Base-by-base conservation (phyloP, 352 stramenopile genomes). In the Phytopythium montanum region DNA sequence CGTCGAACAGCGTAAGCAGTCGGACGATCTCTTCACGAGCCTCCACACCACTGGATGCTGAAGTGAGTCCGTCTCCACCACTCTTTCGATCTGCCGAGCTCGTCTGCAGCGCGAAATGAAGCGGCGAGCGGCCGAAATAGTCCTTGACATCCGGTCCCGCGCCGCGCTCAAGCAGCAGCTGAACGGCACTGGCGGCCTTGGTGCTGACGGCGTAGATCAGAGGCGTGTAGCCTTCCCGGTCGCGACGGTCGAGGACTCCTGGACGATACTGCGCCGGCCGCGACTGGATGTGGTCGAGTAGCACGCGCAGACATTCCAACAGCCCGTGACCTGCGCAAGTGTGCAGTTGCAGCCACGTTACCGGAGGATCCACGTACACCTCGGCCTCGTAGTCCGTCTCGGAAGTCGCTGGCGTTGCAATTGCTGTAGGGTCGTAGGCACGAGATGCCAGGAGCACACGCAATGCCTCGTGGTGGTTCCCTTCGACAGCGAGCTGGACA, bases 141-240 rank as follows among this genome's bases (percentile, higher is more conserved):
- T 94, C 83, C 31, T 79, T 84, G 8, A 79, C 64, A 33, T 95
- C 76, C 0, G 83, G 79, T 46, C 50, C 62, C 5, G 79, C 78
- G 8, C 82, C 81, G 23, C 63, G 67, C 60, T 85, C 71, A 2
- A 94, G 63, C 21, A 96, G 65, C 34, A 68, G 79, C 39, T 79
- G 60, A 2, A 87, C 81, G 12, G 78, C 60, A 28, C 84, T 68
- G 1, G 75, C 39, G 53, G 78, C 73, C 2, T 73, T 66, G 49
- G 87, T 88, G 54, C 66, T 86, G 8, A 90, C 76, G 0, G 78
- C 86, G 55, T 93, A 92, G 19, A 94, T 90, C 19, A 95, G 65
- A 7, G 87, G 81, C 6, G 85, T 96, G 28, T 91, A 88, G 0
- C 86, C 85, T 38, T 93, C 86, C 10, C 70, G 49, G 49, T 96